Percentiles rank a stretch among this genome's conserved stretches.
Evolutionary conservation across 352 stramenopile species (phyloP).

Genomic region (Phytophthora citrophthora): DNA sequence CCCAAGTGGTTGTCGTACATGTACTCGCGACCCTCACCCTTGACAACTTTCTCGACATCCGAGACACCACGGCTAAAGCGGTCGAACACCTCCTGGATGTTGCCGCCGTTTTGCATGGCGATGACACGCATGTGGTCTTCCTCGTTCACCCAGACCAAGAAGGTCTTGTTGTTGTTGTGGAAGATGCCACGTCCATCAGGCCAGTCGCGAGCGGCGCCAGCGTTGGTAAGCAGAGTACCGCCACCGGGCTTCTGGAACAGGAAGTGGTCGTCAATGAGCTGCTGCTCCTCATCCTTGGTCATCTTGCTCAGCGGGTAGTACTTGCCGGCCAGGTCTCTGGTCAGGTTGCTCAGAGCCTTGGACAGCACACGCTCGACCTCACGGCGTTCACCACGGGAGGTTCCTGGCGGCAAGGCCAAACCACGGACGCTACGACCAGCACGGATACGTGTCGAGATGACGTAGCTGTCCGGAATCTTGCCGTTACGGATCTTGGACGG

Average conservation of each 20-base stretch:
- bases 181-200: constrained; percentile 89
- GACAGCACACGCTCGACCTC: constrained; percentile 79
- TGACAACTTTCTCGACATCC: constrained; percentile 60
- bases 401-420: constrained; percentile 78
- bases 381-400: constrained; percentile 68
- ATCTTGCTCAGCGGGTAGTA: constrained; percentile 87
- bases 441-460: constrained; percentile 90
- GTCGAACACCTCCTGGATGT: constrained; percentile 89
- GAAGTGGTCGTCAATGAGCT: constrained; percentile 89
- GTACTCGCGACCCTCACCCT: constrained; percentile 65
- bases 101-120: constrained; percentile 79
- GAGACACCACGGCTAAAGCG: constrained; percentile 71
- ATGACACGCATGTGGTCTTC: constrained; percentile 86
- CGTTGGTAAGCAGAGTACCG: constrained; percentile 67
- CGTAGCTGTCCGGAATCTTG: constrained; percentile 79
- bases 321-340: constrained; percentile 70
- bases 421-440: constrained; percentile 85
- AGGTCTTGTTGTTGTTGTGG: constrained; percentile 86
- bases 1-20: constrained; percentile 77
- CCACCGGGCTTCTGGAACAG: constrained; percentile 91
- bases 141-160: constrained; percentile 85
- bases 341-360: constrained; percentile 73
- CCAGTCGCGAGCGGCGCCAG: constrained; percentile 86
- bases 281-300: constrained; percentile 83
- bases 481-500: constrained; percentile 57